phyloP scores from a whole-genome alignment of 306 rosid genomes.

The Benincasa hispida region DNA sequence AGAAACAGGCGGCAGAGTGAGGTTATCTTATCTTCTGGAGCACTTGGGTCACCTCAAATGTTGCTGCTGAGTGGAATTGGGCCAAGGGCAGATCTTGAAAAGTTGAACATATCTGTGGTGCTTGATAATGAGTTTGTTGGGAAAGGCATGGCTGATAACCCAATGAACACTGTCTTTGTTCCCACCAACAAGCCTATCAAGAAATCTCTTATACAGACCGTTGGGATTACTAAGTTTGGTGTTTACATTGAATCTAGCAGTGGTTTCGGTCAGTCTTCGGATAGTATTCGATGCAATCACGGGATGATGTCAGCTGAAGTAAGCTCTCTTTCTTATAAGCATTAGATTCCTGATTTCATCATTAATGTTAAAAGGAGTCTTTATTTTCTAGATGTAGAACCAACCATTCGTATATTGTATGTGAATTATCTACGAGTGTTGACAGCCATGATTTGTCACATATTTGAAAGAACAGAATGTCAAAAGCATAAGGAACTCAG shows the following conservation, averaged over 20 bases:
- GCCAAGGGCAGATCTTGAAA: constrained; percentile 50
- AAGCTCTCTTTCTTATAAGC: constrained; percentile 12
- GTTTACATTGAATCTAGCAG: constrained; percentile 85
- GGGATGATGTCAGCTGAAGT: constrained; percentile 96
- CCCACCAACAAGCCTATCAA: constrained; percentile 38
- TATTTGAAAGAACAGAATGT: background rate
- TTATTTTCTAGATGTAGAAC: background rate
- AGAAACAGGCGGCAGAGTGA: constrained; percentile 34
- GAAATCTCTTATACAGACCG: constrained; percentile 72
- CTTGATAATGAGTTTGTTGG: constrained; percentile 59
- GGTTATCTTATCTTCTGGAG: constrained; percentile 71
- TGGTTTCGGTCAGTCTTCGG: constrained; percentile 65
- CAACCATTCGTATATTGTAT: background rate
- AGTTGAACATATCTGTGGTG: constrained; percentile 52
- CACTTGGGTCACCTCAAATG: constrained; percentile 82
- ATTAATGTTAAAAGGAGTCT: background rate
- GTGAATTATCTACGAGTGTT: background rate
- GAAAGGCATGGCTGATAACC: constrained; percentile 86
- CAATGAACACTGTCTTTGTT: constrained; percentile 76
- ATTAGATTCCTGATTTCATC: background rate
- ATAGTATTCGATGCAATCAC: constrained; percentile 86
- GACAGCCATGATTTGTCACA: background rate
- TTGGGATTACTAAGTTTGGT: constrained; percentile 78
- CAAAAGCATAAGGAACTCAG: background rate
- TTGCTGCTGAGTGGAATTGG: constrained; percentile 87